A percentile compares a stretch with the other conserved stretches of the same genome.
phyloP scores from a whole-genome alignment of 1,284 basidiomycete genomes.

The Cystobasidium sp. region DNA sequence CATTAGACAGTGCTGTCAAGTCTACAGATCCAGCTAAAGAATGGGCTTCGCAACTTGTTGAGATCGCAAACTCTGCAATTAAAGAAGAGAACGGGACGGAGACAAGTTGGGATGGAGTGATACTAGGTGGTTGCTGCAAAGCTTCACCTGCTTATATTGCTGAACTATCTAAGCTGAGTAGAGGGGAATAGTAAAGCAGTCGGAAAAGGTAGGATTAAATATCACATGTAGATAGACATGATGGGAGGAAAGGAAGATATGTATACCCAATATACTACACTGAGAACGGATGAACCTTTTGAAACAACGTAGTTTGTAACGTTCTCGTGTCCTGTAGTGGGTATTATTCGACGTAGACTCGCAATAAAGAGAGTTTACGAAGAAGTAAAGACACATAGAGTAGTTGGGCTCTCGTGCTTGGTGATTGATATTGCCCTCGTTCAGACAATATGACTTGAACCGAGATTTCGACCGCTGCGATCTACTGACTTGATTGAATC shows the following conservation, averaged over 20 bases:
- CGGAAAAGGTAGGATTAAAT: no score
- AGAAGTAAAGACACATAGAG: not conserved
- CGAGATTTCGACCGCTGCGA: no score
- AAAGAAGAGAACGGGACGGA: not conserved
- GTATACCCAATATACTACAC: conserved; percentile 44
- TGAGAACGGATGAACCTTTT: conserved; percentile 22
- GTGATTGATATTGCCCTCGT: not conserved
- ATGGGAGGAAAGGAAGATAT: not conserved
- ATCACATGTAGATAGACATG: not conserved
- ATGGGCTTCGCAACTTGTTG: conserved; percentile 18
- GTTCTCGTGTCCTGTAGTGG: conserved; percentile 31
- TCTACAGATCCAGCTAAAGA: conserved; percentile 2
- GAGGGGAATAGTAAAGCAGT: no score
- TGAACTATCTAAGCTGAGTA: conserved; percentile 49
- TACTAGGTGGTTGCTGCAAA: conserved; percentile 76
- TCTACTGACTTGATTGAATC: no score
- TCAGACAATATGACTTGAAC: not conserved
- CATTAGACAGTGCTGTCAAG: not conserved
- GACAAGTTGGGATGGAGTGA: conserved; percentile 63
- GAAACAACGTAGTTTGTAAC: not conserved
- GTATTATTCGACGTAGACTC: not conserved
- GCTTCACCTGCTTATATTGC: conserved; percentile 65
- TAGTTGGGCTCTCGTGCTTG: no score
- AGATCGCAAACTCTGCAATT: conserved; percentile 3
- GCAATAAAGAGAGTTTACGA: not conserved